Conservation (phyloP, 2,329 filamentous ascomycete genomes). For the Botryosphaeria dothidea region DNA sequence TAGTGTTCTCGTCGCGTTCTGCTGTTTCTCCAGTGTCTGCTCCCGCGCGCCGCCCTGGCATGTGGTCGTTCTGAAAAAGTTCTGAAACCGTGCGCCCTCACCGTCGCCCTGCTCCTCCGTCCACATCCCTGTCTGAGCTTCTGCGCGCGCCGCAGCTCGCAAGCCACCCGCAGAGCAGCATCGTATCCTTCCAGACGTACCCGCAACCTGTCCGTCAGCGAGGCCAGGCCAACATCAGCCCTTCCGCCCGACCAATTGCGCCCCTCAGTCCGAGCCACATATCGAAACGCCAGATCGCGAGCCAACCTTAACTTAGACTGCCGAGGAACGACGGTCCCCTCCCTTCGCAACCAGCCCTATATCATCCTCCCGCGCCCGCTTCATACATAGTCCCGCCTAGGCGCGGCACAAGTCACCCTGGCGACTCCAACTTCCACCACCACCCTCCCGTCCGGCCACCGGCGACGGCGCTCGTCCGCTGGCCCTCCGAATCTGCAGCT, state of each 20-base stretch:
- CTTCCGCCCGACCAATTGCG: background rate
- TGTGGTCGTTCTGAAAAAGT: background rate
- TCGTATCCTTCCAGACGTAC: background rate
- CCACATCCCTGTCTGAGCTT: constrained; percentile 17
- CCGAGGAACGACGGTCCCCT: constrained; percentile 2
- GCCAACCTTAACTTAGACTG: background rate
- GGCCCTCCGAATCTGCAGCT: constrained; percentile 36
- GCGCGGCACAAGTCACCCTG: constrained; percentile 33
- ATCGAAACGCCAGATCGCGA: background rate
- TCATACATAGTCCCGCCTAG: background rate
- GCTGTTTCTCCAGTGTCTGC: constrained; percentile 21
- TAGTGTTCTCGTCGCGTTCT: constrained; percentile 16
- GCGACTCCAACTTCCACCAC: constrained; percentile 40
- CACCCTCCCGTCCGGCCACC: constrained; percentile 37
- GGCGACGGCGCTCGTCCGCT: constrained; percentile 42
- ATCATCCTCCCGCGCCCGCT: background rate
- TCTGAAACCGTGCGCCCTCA: constrained; percentile 13
- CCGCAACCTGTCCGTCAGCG: background rate
- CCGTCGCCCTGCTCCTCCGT: constrained; percentile 8
- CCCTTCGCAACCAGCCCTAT: constrained; percentile 7
- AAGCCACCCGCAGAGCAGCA: background rate
- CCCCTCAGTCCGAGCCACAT: background rate
- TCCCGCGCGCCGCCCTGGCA: constrained; percentile 20
- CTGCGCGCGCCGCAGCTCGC: background rate
- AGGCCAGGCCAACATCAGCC: background rate